Conservation (phyloP, 129 eudicot genomes). For the Saposhnikovia divaricata region DNA sequence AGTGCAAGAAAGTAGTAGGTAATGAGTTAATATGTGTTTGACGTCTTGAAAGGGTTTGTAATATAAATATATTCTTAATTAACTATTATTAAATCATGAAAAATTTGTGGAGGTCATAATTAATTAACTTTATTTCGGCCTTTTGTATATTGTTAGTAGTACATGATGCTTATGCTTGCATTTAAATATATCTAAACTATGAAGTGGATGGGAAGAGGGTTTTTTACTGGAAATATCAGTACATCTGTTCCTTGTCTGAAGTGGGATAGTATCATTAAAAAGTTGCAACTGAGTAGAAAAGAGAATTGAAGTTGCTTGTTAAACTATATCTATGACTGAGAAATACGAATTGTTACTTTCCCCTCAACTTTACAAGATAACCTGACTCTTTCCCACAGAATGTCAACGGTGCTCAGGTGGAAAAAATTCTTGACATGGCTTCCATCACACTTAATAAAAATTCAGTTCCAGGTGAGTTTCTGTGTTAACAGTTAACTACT, state of each 20-base stretch:
- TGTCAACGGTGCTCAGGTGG: conserved; percentile 89
- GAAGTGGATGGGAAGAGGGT: not conserved
- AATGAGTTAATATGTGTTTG: not conserved
- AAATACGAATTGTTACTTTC: not conserved
- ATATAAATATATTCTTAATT: not conserved
- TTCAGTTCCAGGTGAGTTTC: conserved; percentile 76
- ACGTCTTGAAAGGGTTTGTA: not conserved
- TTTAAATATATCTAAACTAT: not conserved
- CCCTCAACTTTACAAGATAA: not conserved
- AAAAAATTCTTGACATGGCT: conserved; percentile 89
- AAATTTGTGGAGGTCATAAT: too few relatives aligned
- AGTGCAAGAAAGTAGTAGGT: not conserved
- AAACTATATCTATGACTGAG: not conserved
- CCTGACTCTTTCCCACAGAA: conserved; percentile 29
- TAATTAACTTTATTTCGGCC: too few relatives aligned
- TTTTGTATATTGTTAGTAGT: too few relatives aligned
- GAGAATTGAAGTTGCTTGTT: not conserved
- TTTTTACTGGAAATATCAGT: not conserved
- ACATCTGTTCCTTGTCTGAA: not conserved
- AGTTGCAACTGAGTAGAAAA: not conserved
- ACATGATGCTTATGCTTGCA: too few relatives aligned
- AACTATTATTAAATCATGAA: not conserved
- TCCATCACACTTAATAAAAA: conserved; percentile 94
- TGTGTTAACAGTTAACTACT: not conserved
- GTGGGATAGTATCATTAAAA: not conserved